Evolutionary conservation across 2,329 filamentous ascomycete genomes (phyloP), one percentile per base, ranked within the genome.

Genomic region (Phaeophleospora eucalypticola): DNA sequence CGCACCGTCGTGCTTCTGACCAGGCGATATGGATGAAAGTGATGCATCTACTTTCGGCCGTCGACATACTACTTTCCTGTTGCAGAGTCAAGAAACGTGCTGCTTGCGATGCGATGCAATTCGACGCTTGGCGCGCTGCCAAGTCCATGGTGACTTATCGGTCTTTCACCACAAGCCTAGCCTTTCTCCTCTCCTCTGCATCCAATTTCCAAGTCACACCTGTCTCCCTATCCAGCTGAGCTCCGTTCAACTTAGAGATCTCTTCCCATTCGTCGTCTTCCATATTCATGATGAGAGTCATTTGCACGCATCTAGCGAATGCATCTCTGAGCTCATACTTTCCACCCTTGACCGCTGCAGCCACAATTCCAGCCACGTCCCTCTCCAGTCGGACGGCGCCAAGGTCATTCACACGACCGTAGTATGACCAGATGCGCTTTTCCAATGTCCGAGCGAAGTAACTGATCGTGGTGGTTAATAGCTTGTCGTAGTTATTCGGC

Each of bases 231-330:
- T 45, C 79, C 75, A 45, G 65, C 64, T 50, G 67, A 64, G 40
- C 70, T 65, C 27, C 68, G 29, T 71, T 75, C 24, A 74, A 68
- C 34, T 76, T 69, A 4, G 68, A 62, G 33, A 69, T 65, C 33
- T 93, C 89, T 39, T 91, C 87, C 87, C 89, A 95, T 68, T 96
- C 91, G 48, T 96, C 90, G 27, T 93, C 87, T 65, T 96, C 90
- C 89, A 96, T 94, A 58, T 90, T 91, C 64, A 91, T 83, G 14
- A 95, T 81, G 74, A 94, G 81, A 47, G 86, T 81, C 59, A 95
- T 84, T 74, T 96, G 89, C 49, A 78, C 77, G 48, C 86, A 87
- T 60, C 83, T 81, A 20, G 78, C 76, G 71, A 96, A 95, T 2
- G 79, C 69, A 62, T 95, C 89, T 24, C 88, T 76, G 29, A 93